These are phyloP conservation scores for Trichoderma citrinoviride DNA, from an alignment of 2,329 filamentous ascomycete species.

Conservation along the genomic window DNA sequence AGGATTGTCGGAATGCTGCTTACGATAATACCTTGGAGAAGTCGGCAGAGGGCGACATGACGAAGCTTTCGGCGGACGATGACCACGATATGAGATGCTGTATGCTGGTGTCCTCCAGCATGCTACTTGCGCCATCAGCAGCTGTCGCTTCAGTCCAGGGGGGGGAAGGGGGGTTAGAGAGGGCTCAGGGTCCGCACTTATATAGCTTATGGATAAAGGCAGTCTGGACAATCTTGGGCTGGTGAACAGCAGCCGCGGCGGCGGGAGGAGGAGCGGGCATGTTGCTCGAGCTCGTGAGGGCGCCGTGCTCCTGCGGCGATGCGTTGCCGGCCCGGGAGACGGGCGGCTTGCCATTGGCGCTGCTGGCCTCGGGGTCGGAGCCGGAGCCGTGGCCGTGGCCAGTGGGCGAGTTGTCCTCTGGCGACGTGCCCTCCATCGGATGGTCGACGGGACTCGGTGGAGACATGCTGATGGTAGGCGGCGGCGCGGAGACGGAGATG, in stretches of 20 bases:
- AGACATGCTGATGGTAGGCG: constrained; percentile 58
- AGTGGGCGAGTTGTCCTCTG: constrained; percentile 45
- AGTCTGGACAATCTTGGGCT: constrained; percentile 96
- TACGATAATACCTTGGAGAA: constrained; percentile 98
- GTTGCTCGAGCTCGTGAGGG: constrained; percentile 34
- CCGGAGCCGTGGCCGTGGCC: constrained; percentile 48
- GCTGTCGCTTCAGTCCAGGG: not conserved
- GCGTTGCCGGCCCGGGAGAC: constrained; percentile 38
- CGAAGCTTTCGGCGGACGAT: constrained; percentile 88
- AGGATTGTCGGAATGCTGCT: constrained; percentile 39
- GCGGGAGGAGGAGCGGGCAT: constrained; percentile 53
- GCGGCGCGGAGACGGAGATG: constrained; percentile 33
- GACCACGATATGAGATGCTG: constrained; percentile 98
- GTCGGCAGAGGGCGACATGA: constrained; percentile 96
- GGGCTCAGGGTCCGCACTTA: constrained; percentile 61
- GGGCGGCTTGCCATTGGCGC: constrained; percentile 38
- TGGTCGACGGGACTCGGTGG: constrained; percentile 57
- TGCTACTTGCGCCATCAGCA: constrained; percentile 37
- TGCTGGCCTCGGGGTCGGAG: constrained; percentile 39
- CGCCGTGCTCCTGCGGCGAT: constrained; percentile 40
- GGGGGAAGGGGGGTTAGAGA: not conserved
- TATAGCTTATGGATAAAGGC: constrained; percentile 99
- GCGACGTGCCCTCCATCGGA: constrained; percentile 61
- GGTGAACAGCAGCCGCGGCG: constrained; percentile 76
- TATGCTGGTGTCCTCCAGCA: constrained; percentile 91